Evolutionary conservation across 2,329 filamentous ascomycete genomes (phyloP).

Genomic region (Diaporthe sp.): DNA sequence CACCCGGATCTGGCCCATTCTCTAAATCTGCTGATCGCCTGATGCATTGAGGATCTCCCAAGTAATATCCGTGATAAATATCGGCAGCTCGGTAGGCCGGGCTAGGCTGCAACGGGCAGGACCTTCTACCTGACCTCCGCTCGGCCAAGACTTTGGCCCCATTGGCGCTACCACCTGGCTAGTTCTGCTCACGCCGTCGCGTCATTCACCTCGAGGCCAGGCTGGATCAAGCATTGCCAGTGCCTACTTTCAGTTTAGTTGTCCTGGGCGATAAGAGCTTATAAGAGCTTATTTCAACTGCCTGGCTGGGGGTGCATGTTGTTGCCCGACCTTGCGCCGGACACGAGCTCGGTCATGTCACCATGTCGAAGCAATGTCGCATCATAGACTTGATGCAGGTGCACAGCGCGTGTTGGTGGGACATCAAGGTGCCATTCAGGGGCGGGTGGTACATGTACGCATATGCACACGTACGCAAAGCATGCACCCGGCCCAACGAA

Average conservation of each 20-base stretch:
- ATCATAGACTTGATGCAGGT: conserved; percentile 7
- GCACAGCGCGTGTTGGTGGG: neutral
- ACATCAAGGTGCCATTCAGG: conserved; percentile 16
- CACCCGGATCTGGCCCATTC: neutral
- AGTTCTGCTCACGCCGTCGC: conserved; percentile 6
- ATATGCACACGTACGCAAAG: conserved; percentile 1
- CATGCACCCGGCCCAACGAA: neutral
- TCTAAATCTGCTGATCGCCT: conserved; percentile 12
- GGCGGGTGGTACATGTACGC: conserved; percentile 8
- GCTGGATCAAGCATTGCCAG: conserved; percentile 23
- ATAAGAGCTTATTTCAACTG: conserved; percentile 25
- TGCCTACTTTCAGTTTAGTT: conserved; percentile 12
- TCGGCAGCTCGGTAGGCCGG: conserved; percentile 6
- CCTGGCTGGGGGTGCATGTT: neutral
- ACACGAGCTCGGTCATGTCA: conserved; percentile 11
- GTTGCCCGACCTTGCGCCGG: neutral
- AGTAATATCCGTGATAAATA: conserved; percentile 26
- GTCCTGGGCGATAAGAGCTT: conserved; percentile 32
- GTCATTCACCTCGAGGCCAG: conserved; percentile 9
- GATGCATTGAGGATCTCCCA: conserved; percentile 20
- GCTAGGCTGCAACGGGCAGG: conserved; percentile 7
- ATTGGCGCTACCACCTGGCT: conserved; percentile 25
- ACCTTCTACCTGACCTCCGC: neutral
- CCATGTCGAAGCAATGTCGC: neutral
- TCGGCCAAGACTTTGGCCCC: conserved; percentile 6